Percentiles rank a stretch among this genome's conserved stretches.
Evolutionary conservation across 2,329 filamentous ascomycete species (phyloP).

Genomic region (Ceratocystis alfenasii): DNA sequence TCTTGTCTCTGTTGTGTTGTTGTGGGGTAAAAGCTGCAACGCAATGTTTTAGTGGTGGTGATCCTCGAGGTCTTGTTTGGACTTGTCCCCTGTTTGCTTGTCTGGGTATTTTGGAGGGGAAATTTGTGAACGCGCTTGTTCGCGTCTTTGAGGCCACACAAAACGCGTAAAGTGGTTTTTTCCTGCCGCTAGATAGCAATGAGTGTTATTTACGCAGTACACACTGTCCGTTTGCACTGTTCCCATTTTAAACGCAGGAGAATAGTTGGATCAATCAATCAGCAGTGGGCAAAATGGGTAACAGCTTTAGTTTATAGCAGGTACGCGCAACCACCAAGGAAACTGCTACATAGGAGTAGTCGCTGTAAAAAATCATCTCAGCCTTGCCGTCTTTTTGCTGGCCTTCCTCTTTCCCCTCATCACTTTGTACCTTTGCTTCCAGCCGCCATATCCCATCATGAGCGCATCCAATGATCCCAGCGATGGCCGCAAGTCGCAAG

Average conservation of each 20-base stretch:
- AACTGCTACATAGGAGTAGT: not conserved
- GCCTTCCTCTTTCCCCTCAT: constrained; percentile 6
- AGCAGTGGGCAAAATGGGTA: no score
- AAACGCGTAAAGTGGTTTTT: constrained; percentile 31
- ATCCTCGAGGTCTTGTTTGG: not conserved
- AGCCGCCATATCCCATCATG: constrained; percentile 11
- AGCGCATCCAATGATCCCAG: constrained; percentile 8
- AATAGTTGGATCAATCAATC: no score
- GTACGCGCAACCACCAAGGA: not conserved
- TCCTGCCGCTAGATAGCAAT: not conserved
- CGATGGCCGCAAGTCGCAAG: constrained; percentile 13
- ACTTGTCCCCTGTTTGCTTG: not conserved
- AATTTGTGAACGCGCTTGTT: constrained; percentile 19
- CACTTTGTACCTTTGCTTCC: not conserved
- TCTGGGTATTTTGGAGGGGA: constrained; percentile 14
- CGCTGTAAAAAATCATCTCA: not conserved
- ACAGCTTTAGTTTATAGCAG: not conserved
- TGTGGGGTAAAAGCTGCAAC: not conserved
- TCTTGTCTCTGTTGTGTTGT: not conserved
- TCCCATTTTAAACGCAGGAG: not conserved
- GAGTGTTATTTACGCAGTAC: not conserved
- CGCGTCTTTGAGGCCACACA: constrained; percentile 10
- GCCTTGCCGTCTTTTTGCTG: not conserved
- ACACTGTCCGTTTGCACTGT: not conserved
- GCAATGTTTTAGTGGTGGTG: not conserved